phyloP scores from a whole-genome alignment of 2,329 filamentous ascomycete genomes.

The Coniochaeta hoffmannii region DNA sequence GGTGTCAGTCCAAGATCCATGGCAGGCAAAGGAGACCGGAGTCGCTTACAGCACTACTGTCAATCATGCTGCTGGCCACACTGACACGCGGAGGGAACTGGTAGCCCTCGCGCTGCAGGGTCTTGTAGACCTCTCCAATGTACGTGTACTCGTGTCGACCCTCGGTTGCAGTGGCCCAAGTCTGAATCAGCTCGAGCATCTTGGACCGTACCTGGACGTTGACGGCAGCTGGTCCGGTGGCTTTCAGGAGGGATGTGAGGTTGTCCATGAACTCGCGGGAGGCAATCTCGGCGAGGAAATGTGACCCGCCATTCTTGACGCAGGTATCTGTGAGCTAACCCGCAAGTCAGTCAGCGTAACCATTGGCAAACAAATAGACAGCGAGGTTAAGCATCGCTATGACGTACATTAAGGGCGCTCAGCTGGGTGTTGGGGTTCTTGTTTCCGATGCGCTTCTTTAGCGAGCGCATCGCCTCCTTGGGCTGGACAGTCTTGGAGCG shows the following conservation, averaged over 20 bases:
- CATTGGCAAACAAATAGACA: not conserved
- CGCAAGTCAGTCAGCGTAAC: constrained; percentile 7
- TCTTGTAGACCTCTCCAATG: constrained; percentile 79
- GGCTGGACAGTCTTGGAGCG: constrained; percentile 95
- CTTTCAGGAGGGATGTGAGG: constrained; percentile 79
- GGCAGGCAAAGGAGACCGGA: not conserved
- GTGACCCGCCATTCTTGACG: constrained; percentile 93
- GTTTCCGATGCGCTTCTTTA: constrained; percentile 91
- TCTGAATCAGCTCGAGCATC: constrained; percentile 89
- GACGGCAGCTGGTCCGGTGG: constrained; percentile 63
- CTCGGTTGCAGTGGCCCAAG: constrained; percentile 86
- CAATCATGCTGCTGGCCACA: constrained; percentile 94
- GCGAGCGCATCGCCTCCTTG: constrained; percentile 94
- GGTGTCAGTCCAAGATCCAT: not conserved
- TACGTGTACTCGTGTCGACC: constrained; percentile 77
- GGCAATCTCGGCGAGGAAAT: constrained; percentile 92
- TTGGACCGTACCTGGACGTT: constrained; percentile 83
- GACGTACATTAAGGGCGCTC: constrained; percentile 76
- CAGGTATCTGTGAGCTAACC: constrained; percentile 86
- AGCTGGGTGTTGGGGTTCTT: constrained; percentile 97
- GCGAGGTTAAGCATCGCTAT: not conserved
- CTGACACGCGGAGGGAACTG: constrained; percentile 80
- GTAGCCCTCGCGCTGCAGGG: constrained; percentile 76
- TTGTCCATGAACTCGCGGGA: constrained; percentile 99
- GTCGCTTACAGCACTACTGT: constrained; percentile 78